Conservation (phyloP, 2,329 filamentous ascomycete genomes). For the Xylaria sp. region DNA sequence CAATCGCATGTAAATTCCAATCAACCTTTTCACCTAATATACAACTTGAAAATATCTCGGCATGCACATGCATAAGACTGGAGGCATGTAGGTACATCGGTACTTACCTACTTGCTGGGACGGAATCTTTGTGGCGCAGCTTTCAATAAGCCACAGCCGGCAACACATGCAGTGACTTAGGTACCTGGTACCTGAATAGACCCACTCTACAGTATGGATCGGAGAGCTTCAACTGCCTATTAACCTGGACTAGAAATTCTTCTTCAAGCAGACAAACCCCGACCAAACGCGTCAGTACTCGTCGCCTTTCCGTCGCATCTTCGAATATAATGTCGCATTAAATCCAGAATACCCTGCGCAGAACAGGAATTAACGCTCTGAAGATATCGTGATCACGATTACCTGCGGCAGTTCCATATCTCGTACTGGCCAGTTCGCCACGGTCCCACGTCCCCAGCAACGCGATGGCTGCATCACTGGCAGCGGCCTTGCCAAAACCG, state of each 20-base stretch:
- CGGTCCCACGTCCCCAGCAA: constrained; percentile 22
- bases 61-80: too few relatives aligned
- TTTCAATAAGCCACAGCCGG: constrained; percentile 19
- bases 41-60: too few relatives aligned
- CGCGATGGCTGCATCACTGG: constrained; percentile 76
- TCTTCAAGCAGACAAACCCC: constrained; percentile 7
- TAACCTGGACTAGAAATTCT: constrained; percentile 30
- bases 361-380: background rate
- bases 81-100: too few relatives aligned
- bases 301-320: constrained; percentile 14
- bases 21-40: too few relatives aligned
- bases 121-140: constrained; percentile 28
- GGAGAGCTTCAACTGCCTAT: constrained; percentile 34
- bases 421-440: constrained; percentile 11
- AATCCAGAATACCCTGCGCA: background rate
- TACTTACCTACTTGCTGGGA: too few relatives aligned
- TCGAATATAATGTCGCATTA: background rate
- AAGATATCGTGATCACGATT: background rate
- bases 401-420: background rate
- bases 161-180: background rate
- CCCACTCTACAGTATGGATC: constrained; percentile 25
- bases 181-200: constrained; percentile 28
- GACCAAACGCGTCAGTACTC: constrained; percentile 17
- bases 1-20: too few relatives aligned
- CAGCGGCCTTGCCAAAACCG: constrained; percentile 85